Percentiles rank a stretch among this genome's conserved stretches.
These are phyloP conservation scores for Cladosporium sp. DNA, from an alignment of 2,329 filamentous ascomycete species.

Conservation along the genomic window DNA sequence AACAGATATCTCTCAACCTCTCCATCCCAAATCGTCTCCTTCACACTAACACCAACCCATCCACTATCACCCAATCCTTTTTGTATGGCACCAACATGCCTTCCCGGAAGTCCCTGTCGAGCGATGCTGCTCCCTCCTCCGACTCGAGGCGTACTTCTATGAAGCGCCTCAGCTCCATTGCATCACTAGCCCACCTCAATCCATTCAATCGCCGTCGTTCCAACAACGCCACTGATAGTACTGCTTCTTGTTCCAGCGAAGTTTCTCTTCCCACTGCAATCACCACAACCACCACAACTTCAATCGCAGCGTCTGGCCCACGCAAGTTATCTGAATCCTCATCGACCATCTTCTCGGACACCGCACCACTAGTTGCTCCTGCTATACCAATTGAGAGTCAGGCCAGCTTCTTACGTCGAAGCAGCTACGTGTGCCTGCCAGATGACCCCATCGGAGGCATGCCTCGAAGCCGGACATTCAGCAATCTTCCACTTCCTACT, in stretches of 20 bases:
- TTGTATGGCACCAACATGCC: conserved; percentile 18
- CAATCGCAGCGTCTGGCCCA: conserved; percentile 6
- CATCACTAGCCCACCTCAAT: conserved; percentile 30
- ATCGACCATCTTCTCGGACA: not conserved
- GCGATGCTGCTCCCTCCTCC: conserved; percentile 14
- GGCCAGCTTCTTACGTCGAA: conserved; percentile 18
- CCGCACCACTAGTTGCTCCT: conserved; percentile 2
- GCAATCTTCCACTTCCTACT: conserved; percentile 31
- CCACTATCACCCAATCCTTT: not conserved
- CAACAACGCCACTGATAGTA: conserved; percentile 25
- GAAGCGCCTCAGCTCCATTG: conserved; percentile 31
- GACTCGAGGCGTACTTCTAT: conserved; percentile 11
- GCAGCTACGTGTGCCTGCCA: conserved; percentile 30
- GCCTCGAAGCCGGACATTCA: conserved; percentile 33
- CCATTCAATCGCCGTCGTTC: conserved; percentile 31
- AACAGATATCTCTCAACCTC: too few species aligned
- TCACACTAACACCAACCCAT: not conserved
- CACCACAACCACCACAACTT: conserved; percentile 12
- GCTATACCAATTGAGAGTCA: conserved; percentile 15
- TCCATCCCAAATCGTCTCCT: not conserved
- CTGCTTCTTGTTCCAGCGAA: conserved; percentile 23
- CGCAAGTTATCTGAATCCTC: conserved; percentile 7
- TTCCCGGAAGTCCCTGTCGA: conserved; percentile 21
- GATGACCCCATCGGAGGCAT: conserved; percentile 31
- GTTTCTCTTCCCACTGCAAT: conserved; percentile 13